Conservation (phyloP, 2,329 filamentous ascomycete species). For the Aspergillus piperis region DNA sequence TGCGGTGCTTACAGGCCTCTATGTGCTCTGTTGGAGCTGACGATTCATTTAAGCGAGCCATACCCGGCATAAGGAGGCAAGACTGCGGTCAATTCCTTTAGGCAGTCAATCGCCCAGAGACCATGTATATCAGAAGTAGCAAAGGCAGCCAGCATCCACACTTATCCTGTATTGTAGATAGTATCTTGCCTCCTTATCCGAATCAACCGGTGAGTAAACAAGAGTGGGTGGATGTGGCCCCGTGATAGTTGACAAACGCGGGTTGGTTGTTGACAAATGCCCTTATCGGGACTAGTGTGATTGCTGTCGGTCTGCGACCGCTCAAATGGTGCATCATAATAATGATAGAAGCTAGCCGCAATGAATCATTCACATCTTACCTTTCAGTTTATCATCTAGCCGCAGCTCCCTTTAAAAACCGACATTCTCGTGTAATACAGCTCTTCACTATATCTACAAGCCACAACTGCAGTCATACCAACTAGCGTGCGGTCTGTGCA, state of each 20-base stretch:
- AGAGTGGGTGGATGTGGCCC: constrained; percentile 8
- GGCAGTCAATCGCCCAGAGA: not conserved
- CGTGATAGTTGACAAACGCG: not conserved
- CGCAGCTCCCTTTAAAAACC: not conserved
- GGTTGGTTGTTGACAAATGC: constrained; percentile 42
- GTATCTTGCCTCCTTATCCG: not conserved
- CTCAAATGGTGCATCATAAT: not conserved
- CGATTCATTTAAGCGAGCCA: constrained; percentile 54
- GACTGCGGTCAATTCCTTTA: not conserved
- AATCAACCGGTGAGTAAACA: not conserved
- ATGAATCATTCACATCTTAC: too few relatives aligned
- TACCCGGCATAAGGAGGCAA: constrained; percentile 25
- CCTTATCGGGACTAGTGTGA: constrained; percentile 33
- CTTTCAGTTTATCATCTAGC: not conserved
- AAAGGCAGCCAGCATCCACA: not conserved
- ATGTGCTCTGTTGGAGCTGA: constrained; percentile 48
- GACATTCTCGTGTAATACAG: not conserved
- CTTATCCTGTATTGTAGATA: not conserved
- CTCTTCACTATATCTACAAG: not conserved
- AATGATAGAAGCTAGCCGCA: too few relatives aligned
- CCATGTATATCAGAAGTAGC: not conserved
- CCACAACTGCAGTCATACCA: not conserved
- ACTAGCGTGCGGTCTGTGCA: not conserved
- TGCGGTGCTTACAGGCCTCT: constrained; percentile 46
- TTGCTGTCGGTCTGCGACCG: not conserved